Evolutionary conservation across 139 green algal species (phyloP).

Genomic region (Desmodesmus armatus): DNA sequence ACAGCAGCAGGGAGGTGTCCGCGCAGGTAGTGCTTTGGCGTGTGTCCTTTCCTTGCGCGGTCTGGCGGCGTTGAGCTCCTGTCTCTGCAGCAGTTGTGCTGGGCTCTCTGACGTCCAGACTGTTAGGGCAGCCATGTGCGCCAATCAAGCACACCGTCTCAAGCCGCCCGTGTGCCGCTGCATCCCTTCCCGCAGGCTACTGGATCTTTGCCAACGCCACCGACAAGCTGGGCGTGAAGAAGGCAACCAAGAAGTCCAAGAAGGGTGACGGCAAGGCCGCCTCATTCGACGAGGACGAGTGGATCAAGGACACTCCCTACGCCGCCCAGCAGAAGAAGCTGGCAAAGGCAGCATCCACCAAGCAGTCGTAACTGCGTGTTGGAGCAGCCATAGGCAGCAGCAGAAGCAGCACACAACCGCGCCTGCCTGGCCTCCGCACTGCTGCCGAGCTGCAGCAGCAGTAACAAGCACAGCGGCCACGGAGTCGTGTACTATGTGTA

Average conservation of each 20-base stretch:
- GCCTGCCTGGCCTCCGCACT: not conserved
- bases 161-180: not conserved
- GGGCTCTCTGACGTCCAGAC: not conserved
- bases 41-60: too few relatives aligned
- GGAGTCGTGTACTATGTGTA: not conserved
- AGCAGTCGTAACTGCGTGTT: not conserved
- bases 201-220: conserved; percentile 31
- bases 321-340: conserved; percentile 52
- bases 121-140: not conserved
- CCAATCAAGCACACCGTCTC: not conserved
- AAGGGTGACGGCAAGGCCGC: conserved; percentile 36
- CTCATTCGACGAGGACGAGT: conserved; percentile 64
- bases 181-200: conserved; percentile 32
- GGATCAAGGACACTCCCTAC: conserved; percentile 75
- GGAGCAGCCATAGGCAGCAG: not conserved
- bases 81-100: too few relatives aligned
- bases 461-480: not conserved
- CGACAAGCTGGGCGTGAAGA: conserved; percentile 49
- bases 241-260: conserved; percentile 48
- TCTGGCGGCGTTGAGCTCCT: too few relatives aligned
- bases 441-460: not conserved
- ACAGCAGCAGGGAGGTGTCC: too few relatives aligned
- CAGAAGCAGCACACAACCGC: not conserved
- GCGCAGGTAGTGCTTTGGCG: too few relatives aligned
- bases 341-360: conserved; percentile 28